Conservation (phyloP, 2,329 filamentous ascomycete species). For the Aspergillus pseudoviridinutans region DNA sequence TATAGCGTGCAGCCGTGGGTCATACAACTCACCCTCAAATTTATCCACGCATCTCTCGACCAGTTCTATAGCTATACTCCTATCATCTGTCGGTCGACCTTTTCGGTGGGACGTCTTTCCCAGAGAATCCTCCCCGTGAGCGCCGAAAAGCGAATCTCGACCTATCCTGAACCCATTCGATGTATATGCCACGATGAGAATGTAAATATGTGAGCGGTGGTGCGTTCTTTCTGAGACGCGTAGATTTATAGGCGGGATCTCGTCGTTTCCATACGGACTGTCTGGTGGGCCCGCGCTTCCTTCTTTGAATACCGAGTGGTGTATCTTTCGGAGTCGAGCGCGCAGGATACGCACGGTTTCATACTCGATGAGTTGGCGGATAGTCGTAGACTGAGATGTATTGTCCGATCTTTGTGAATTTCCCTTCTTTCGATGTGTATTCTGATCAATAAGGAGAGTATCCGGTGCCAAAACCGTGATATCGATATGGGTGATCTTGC, state of each 20-base stretch:
- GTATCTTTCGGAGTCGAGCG: conserved; percentile 11
- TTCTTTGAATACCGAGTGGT: conserved; percentile 10
- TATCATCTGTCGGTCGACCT: conserved; percentile 1
- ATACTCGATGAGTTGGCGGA: conserved; percentile 24
- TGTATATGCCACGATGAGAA: conserved; percentile 54
- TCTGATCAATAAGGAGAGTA: background rate
- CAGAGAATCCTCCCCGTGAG: no score
- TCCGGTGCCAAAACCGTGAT: conserved; percentile 40
- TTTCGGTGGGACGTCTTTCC: background rate
- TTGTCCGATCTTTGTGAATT: background rate
- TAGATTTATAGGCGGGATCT: conserved; percentile 21
- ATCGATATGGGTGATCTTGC: conserved; percentile 32
- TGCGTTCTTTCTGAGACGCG: conserved; percentile 41
- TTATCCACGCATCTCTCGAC: conserved; percentile 43
- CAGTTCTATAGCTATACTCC: conserved; percentile 32
- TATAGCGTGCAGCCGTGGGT: conserved; percentile 22
- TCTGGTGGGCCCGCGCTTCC: background rate
- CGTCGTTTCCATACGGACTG: background rate
- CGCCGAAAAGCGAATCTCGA: conserved; percentile 48
- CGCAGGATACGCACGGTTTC: conserved; percentile 15
- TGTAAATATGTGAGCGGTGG: conserved; percentile 46
- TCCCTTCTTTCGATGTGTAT: background rate
- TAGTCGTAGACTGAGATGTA: conserved; percentile 2
- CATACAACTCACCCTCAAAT: conserved; percentile 44
- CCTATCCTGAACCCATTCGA: conserved; percentile 47